phyloP scores from a whole-genome alignment of 805 yeast genomes.

The Candida pini region DNA sequence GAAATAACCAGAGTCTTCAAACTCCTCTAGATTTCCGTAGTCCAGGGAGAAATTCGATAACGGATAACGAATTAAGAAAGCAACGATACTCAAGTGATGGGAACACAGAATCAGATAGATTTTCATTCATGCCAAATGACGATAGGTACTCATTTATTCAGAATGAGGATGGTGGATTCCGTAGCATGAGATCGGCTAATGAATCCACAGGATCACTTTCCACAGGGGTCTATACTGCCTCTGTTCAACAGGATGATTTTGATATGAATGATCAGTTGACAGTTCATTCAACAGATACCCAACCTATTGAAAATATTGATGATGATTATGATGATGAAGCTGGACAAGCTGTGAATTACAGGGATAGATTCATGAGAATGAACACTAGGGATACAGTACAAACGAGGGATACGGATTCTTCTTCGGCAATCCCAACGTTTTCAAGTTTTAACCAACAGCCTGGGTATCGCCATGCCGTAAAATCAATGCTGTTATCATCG shows the following conservation, averaged over 20 bases:
- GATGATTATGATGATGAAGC: conserved; percentile 5
- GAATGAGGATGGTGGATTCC: conserved; percentile 18
- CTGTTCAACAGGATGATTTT: background rate
- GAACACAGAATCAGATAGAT: too few species aligned
- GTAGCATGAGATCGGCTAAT: conserved; percentile 1
- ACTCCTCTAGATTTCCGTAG: too few species aligned
- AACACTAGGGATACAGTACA: conserved; percentile 21
- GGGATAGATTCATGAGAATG: conserved; percentile 19
- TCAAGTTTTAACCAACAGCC: background rate
- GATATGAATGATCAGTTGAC: too few species aligned
- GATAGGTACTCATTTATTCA: conserved; percentile 18
- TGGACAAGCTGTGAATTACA: conserved; percentile 9
- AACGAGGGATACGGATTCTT: conserved; percentile 3
- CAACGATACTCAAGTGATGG: too few species aligned
- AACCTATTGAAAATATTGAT: background rate
- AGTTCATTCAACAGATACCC: background rate
- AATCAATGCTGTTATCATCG: conserved; percentile 6
- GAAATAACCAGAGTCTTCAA: background rate
- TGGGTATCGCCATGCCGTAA: conserved; percentile 7
- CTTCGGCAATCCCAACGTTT: background rate
- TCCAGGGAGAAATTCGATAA: too few species aligned
- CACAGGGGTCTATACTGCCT: conserved; percentile 11
- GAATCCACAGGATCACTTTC: conserved; percentile 22
- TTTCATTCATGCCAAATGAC: too few species aligned
- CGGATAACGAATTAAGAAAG: too few species aligned